A percentile compares a stretch with the other conserved stretches of the same genome.
Evolutionary conservation across 2,329 filamentous ascomycete genomes (phyloP).

Genomic region (Colletotrichum acutatum): DNA sequence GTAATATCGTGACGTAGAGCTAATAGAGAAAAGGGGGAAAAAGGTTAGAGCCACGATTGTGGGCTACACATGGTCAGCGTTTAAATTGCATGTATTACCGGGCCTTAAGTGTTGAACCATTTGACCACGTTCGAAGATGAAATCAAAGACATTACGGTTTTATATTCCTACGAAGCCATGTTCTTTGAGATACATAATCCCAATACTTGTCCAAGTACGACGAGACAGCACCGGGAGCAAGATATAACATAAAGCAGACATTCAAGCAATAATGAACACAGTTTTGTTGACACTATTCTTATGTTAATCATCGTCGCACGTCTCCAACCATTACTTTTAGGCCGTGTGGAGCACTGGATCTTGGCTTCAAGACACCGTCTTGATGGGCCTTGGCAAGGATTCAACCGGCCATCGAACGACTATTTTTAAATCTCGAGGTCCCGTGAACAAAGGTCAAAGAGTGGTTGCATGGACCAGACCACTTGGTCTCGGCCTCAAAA

Average conservation of each 20-base stretch:
- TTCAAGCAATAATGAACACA: background rate
- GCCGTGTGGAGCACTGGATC: no score
- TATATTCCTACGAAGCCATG: background rate
- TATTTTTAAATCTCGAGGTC: no score
- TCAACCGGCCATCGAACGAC: background rate
- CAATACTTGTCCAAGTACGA: background rate
- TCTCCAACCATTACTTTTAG: background rate
- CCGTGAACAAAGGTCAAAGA: no score
- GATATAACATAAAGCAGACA: background rate
- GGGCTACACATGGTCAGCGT: no score
- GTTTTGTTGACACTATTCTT: background rate
- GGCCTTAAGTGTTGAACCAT: background rate
- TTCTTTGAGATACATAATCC: background rate
- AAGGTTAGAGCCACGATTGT: no score
- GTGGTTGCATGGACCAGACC: no score
- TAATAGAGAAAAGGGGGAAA: no score
- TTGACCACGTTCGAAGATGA: background rate
- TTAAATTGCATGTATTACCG: no score
- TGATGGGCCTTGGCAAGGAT: no score
- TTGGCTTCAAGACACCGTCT: no score
- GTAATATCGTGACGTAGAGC: no score
- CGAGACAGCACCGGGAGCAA: background rate
- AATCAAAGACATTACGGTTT: background rate
- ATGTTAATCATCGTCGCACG: background rate
- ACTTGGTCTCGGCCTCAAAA: background rate